Evolutionary conservation across 768 basidiomycete species (phyloP), one percentile per base, ranked within the genome.

Genomic region (Calvatia gigantea): DNA sequence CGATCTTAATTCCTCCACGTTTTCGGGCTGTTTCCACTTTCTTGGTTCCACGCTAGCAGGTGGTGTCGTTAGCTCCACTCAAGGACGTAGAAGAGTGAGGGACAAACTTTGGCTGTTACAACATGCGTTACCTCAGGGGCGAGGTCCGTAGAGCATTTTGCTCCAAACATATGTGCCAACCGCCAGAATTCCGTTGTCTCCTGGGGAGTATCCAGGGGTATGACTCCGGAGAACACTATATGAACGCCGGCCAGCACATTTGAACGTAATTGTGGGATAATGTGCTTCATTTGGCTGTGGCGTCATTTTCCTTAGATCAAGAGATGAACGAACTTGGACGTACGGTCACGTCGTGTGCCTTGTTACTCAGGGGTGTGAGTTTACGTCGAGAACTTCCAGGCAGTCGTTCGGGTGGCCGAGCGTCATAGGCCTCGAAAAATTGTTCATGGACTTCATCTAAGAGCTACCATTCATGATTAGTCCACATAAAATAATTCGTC

Each of bases 201-300:
- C 33, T 92, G 89, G 54, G 73, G 76, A 2, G 84, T 86, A 63
- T 93, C 88, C n/a, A 95, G 80, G 3, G 96, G 94, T 54, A 98
- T 94, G 37, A 99, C 85, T 54, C 94, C 92, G 1, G 96, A 98
- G 71, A 99, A 98, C 32, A 96, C 77, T 29, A 99, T 81, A 64
- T 89, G 84, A 27, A 87, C 79, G 27, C 89, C 91, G 32, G 79
- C 77, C n/a, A 98, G 78, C 0, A 91, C 87, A 61, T 83, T 80
- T 21, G 75, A 66, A 51, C 96, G 87, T 69, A 96, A 78, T 51
- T 76, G 74, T 12, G 92, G 91, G 49, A 98, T 95, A 60, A 99
- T 97, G 50, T 69, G 72, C 95, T 98, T 62, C 6, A 44, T 49
- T n/a, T 41, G 17, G 21, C 14, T n/a, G 17, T 21, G n/a, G 25